These are phyloP conservation scores for Suhomyces sp. DNA, from an alignment of 805 yeast genomes.

Conservation along the genomic window DNA sequence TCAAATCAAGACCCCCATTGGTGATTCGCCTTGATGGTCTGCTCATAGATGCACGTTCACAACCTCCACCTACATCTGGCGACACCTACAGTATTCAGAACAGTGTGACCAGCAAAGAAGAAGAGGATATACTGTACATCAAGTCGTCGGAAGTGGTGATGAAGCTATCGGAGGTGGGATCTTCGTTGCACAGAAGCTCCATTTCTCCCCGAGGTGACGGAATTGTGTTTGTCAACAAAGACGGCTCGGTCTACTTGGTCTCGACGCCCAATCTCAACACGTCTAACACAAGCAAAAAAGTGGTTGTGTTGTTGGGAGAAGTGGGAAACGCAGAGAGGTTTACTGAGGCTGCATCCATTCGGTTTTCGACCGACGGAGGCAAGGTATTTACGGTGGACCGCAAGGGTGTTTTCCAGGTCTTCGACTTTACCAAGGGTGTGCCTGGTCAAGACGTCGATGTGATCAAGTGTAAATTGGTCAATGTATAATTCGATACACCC, in stretches of 20 bases:
- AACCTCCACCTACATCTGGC: constrained; percentile 4
- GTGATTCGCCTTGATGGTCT: constrained; percentile 40
- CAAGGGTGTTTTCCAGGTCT: constrained; percentile 72
- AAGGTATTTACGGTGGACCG: constrained; percentile 73
- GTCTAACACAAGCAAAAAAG: constrained; percentile 19
- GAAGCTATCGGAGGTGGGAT: constrained; percentile 77
- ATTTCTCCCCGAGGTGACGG: constrained; percentile 87
- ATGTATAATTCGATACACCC: constrained; percentile 10
- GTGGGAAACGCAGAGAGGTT: constrained; percentile 72
- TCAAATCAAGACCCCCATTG: constrained; percentile 31
- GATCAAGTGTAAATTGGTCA: constrained; percentile 60
- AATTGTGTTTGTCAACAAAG: constrained; percentile 73
- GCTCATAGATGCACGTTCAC: constrained; percentile 38
- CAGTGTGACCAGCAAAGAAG: constrained; percentile 17
- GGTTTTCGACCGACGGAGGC: constrained; percentile 80
- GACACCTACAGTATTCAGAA: constrained; percentile 19
- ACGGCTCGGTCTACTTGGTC: constrained; percentile 71
- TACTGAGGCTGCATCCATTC: constrained; percentile 73
- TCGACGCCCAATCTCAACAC: constrained; percentile 50
- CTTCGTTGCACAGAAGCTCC: constrained; percentile 67
- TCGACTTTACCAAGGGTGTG: constrained; percentile 84
- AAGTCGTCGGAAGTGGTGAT: constrained; percentile 35
- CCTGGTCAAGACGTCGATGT: constrained; percentile 67
- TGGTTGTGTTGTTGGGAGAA: constrained; percentile 69
- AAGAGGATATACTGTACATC: constrained; percentile 18